Conservation (phyloP, 2,329 filamentous ascomycete species). For the Pseudopyricularia cyperi region DNA sequence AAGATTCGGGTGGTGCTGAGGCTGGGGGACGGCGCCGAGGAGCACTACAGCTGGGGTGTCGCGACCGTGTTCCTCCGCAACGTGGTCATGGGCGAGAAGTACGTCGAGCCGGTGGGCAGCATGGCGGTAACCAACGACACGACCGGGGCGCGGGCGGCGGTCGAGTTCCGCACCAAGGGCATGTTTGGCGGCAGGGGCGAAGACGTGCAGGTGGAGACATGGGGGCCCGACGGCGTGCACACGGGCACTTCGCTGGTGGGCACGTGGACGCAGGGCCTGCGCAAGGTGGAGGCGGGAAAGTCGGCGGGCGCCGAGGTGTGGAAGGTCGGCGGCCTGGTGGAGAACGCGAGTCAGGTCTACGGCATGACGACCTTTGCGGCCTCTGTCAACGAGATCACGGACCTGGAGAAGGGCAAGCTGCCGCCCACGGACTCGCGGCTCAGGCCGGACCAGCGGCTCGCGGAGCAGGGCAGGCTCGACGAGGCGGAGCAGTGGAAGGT, state of each 20-base stretch:
- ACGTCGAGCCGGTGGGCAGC: conserved; percentile 84
- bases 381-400: conserved; percentile 73
- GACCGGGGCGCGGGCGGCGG: conserved; percentile 68
- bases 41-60: conserved; percentile 78
- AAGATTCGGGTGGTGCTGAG: conserved; percentile 66
- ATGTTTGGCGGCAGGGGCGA: conserved; percentile 96
- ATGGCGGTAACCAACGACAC: conserved; percentile 80
- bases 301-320: conserved; percentile 59
- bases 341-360: conserved; percentile 68
- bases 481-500: conserved; percentile 74
- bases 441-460: conserved; percentile 74
- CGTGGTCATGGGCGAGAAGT: conserved; percentile 96
- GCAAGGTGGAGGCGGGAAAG: conserved; percentile 30
- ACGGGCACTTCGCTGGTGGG: conserved; percentile 59
- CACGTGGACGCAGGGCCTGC: conserved; percentile 71
- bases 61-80: conserved; percentile 89
- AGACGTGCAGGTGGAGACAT: conserved; percentile 68
- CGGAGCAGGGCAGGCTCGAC: conserved; percentile 73
- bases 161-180: conserved; percentile 86
- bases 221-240: conserved; percentile 50
- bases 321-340: conserved; percentile 65
- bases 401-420: conserved; percentile 60
- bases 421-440: conserved; percentile 74
- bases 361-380: conserved; percentile 83
- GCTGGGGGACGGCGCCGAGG: conserved; percentile 45